Conservation (phyloP, 495 filamentous ascomycete species). For the Ascobolus immersus region DNA sequence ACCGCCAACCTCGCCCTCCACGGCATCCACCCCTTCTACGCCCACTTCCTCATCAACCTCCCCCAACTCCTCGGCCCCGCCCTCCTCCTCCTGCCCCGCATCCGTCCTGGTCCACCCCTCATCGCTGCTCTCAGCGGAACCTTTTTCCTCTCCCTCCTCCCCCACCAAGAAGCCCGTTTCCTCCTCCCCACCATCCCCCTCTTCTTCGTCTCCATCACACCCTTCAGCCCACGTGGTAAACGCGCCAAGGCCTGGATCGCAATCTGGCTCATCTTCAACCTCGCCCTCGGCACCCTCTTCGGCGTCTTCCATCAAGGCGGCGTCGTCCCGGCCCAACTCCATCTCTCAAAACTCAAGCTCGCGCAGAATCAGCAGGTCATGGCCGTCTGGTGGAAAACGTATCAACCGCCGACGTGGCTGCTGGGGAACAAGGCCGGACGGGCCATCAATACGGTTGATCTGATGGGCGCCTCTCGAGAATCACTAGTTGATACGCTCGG, state of each 20-base stretch:
- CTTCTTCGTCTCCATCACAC: conserved; percentile 54
- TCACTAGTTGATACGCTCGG: conserved; percentile 33
- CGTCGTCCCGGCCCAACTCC: conserved; percentile 52
- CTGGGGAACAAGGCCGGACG: conserved; percentile 47
- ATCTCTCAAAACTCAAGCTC: too few relatives aligned
- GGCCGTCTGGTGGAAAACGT: conserved; percentile 94
- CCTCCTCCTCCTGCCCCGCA: conserved; percentile 36
- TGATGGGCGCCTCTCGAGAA: conserved; percentile 52
- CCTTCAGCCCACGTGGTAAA: conserved; percentile 31
- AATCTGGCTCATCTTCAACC: conserved; percentile 66
- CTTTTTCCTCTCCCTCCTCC: conserved; percentile 52
- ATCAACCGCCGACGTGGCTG: conserved; percentile 79
- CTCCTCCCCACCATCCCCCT: conserved; percentile 68
- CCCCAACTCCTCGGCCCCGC: conserved; percentile 81
- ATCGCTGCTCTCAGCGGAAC: conserved; percentile 47
- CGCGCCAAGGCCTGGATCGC: conserved; percentile 28
- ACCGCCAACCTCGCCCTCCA: conserved; percentile 60
- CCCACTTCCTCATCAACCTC: conserved; percentile 65
- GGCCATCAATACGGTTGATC: conserved; percentile 38
- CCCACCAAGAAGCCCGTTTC: conserved; percentile 90
- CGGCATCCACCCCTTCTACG: conserved; percentile 76
- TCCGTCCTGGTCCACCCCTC: conserved; percentile 25
- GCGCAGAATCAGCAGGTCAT: conserved; percentile 27
- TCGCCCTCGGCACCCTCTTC: conserved; percentile 53
- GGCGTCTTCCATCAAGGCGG: conserved; percentile 87